phyloP scores from a whole-genome alignment of 2,329 filamentous ascomycete genomes.

The Pestalotiopsis sp. region DNA sequence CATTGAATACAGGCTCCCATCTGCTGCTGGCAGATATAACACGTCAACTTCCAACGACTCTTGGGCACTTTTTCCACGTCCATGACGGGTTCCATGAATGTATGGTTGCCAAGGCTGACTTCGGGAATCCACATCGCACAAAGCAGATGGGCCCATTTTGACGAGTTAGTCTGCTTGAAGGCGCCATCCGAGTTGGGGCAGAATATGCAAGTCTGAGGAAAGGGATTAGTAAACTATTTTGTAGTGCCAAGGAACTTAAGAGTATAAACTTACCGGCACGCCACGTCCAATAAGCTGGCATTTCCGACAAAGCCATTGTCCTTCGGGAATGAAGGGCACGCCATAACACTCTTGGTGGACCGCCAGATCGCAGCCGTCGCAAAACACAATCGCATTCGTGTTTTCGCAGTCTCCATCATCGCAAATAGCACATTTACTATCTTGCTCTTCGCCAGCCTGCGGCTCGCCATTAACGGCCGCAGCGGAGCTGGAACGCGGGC shows the following conservation, averaged over 20 bases:
- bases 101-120: constrained; percentile 90
- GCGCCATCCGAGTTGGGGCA: constrained; percentile 97
- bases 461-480: constrained; percentile 94
- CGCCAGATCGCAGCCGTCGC: constrained; percentile 94
- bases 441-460: constrained; percentile 85
- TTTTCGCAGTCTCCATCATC: constrained; percentile 99
- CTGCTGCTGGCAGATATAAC: constrained; percentile 94
- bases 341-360: constrained; percentile 99
- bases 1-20: constrained; percentile 99
- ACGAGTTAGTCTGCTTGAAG: constrained; percentile 96
- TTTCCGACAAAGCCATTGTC: constrained; percentile 96
- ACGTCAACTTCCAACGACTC: constrained; percentile 87
- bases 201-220: constrained; percentile 82
- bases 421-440: constrained; percentile 96
- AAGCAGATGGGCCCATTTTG: constrained; percentile 94
- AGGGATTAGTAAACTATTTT: constrained; percentile 12
- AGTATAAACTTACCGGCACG: constrained; percentile 63
- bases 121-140: constrained; percentile 99
- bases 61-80: constrained; percentile 97
- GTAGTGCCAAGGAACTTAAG: constrained; percentile 1
- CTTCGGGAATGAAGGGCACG: constrained; percentile 97
- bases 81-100: constrained; percentile 97
- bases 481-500: constrained; percentile 88
- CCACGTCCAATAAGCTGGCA: constrained; percentile 94
- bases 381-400: constrained; percentile 98